Evolutionary conservation across 371 early-diverging fungal genomes (phyloP).

Genomic region (Batrachochytrium dendrobatidis): DNA sequence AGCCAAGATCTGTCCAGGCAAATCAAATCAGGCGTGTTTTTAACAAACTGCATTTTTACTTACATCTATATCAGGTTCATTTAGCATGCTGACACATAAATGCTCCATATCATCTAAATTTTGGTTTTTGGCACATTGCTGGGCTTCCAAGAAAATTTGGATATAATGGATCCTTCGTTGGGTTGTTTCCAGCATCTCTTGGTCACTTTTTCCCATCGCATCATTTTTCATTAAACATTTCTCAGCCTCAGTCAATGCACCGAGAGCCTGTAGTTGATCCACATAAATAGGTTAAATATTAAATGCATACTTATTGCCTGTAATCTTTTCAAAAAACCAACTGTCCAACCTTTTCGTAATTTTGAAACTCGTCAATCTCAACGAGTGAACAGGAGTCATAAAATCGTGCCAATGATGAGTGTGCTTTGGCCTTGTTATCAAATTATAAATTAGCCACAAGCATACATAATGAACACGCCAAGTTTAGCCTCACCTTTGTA

Average conservation of each 20-base stretch:
- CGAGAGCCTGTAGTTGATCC: constrained; percentile 25
- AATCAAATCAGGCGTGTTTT: background rate
- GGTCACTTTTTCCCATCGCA: constrained; percentile 5
- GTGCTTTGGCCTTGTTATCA: constrained; percentile 35
- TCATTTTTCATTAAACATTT: constrained; percentile 28
- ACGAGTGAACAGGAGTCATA: constrained; percentile 45
- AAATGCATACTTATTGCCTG: background rate
- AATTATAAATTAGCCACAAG: background rate
- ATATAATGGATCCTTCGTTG: constrained; percentile 20
- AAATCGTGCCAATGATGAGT: constrained; percentile 34
- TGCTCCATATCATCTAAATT: constrained; percentile 18
- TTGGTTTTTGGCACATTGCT: constrained; percentile 15
- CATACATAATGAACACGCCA: background rate
- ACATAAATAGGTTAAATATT: background rate
- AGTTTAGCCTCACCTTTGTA: constrained; percentile 31
- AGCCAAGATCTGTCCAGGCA: background rate
- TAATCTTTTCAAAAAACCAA: background rate
- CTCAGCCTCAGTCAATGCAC: constrained; percentile 33
- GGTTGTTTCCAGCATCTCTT: constrained; percentile 11
- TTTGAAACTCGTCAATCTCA: constrained; percentile 51
- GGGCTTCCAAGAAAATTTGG: constrained; percentile 31
- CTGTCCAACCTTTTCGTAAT: constrained; percentile 41
- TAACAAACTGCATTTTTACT: constrained; percentile 1
- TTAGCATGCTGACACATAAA: constrained; percentile 32
- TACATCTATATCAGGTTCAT: constrained; percentile 39